Percentiles rank a stretch among this genome's conserved stretches.
Conservation (phyloP, 2,329 filamentous ascomycete species). For the Colletotrichum endophyticum region DNA sequence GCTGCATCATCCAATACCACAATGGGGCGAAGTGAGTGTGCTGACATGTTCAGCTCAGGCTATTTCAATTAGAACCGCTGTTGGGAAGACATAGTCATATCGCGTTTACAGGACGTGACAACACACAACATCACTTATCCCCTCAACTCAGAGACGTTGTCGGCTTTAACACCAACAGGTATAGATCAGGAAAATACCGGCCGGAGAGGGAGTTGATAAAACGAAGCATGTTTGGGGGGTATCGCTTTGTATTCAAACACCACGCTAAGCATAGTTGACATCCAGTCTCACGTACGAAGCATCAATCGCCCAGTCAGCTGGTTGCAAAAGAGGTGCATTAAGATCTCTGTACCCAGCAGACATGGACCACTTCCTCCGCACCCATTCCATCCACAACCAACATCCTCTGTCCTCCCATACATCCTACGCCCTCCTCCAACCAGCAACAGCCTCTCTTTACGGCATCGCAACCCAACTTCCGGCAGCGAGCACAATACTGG, state of each 20-base stretch:
- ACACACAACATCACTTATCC: too few species aligned
- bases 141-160: too few species aligned
- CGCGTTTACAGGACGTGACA: too few species aligned
- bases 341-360: background rate
- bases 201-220: background rate
- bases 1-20: too few species aligned
- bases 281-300: background rate
- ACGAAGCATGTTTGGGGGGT: background rate
- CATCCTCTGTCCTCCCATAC: background rate
- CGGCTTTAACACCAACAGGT: too few species aligned
- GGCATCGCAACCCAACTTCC: conserved; percentile 12
- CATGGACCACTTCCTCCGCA: background rate
- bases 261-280: background rate
- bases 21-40: too few species aligned
- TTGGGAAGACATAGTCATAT: too few species aligned
- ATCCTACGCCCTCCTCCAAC: background rate
- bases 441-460: background rate
- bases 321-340: background rate
- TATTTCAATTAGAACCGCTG: too few species aligned
- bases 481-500: background rate
- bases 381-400: background rate
- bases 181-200: fast-evolving
- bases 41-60: too few species aligned
- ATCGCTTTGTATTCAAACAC: conserved; percentile 9
- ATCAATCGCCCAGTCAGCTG: background rate